These are phyloP conservation scores for Solanum sitiens DNA, from an alignment of 257 asterid species.

Conservation along the genomic window DNA sequence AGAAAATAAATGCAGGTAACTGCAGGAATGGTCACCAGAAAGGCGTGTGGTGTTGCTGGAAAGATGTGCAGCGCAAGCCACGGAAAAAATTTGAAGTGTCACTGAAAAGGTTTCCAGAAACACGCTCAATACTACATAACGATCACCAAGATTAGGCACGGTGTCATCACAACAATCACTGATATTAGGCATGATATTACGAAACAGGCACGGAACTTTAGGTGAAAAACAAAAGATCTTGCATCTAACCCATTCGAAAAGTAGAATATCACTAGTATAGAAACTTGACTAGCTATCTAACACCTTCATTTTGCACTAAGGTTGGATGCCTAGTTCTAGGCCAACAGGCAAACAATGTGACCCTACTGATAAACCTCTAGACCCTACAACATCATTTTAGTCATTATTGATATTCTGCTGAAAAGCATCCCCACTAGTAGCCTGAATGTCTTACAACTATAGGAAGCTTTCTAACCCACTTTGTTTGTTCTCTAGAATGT, in stretches of 20 bases:
- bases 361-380: background rate
- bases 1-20: background rate
- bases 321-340: background rate
- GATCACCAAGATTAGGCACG: background rate
- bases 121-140: background rate
- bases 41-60: background rate
- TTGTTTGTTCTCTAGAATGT: background rate
- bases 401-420: background rate
- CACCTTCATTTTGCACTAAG: background rate
- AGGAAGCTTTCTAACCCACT: background rate
- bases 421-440: background rate
- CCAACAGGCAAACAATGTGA: background rate
- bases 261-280: background rate
- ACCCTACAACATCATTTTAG: background rate
- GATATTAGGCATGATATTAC: background rate
- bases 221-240: background rate
- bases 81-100: background rate
- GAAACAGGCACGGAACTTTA: background rate
- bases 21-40: background rate
- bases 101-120: background rate
- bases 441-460: background rate
- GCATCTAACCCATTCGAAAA: background rate
- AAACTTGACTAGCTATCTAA: background rate
- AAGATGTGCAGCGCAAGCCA: background rate
- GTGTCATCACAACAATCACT: background rate